Percentiles rank a stretch among this genome's conserved stretches.
phyloP scores from a whole-genome alignment of 2,329 filamentous ascomycete species.

The Penicillium corylophilum region DNA sequence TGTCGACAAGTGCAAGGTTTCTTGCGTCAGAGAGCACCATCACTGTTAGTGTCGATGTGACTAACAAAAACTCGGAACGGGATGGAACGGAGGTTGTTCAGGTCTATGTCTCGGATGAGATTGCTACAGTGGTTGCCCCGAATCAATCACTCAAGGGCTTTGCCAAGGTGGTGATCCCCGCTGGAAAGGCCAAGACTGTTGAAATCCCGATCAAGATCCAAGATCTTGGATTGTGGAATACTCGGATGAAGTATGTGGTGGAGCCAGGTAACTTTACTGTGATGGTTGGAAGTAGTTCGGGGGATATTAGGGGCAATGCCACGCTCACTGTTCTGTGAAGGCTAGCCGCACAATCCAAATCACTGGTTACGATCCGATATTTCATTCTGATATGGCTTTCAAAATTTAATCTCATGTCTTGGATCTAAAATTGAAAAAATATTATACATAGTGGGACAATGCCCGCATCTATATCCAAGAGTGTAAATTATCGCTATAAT shows the following conservation, averaged over 20 bases:
- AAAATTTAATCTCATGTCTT: neutral
- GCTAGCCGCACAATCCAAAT: neutral
- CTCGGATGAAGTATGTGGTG: conserved; percentile 68
- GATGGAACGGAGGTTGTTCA: conserved; percentile 69
- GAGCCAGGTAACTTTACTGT: conserved; percentile 68
- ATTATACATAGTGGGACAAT: too few relatives aligned
- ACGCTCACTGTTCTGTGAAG: conserved; percentile 30
- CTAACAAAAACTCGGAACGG: conserved; percentile 52
- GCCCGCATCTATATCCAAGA: neutral
- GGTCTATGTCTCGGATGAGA: conserved; percentile 63
- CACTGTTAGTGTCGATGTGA: conserved; percentile 61
- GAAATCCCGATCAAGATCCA: conserved; percentile 52
- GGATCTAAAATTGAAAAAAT: neutral
- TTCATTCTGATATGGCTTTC: neutral
- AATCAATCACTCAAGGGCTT: conserved; percentile 67
- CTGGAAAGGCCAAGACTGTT: conserved; percentile 58
- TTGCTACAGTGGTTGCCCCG: conserved; percentile 63
- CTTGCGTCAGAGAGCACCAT: conserved; percentile 51
- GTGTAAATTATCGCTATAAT: neutral
- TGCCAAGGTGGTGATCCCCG: conserved; percentile 61
- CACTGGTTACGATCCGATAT: neutral
- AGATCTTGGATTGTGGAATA: conserved; percentile 58
- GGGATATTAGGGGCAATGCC: conserved; percentile 34
- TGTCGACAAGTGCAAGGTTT: conserved; percentile 47
- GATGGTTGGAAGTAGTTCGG: conserved; percentile 56